Conservation (phyloP, 164 flowering plant species). For the Liriodendron chinense region DNA sequence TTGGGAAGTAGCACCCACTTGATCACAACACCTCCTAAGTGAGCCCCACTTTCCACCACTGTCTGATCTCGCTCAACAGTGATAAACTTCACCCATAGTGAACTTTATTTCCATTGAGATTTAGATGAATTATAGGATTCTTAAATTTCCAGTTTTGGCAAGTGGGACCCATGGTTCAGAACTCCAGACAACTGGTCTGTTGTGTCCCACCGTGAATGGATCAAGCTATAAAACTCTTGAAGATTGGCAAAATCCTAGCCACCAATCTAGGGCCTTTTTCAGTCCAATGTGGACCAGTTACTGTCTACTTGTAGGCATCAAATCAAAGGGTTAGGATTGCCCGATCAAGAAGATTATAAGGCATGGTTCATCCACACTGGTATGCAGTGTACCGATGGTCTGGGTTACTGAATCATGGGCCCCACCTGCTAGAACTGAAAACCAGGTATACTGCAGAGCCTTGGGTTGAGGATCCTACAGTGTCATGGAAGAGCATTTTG, state of each 20-base stretch:
- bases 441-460: not conserved
- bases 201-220: not conserved
- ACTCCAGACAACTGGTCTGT: not conserved
- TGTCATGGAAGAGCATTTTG: too few species aligned
- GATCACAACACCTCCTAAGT: too few species aligned
- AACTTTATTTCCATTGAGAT: too few species aligned
- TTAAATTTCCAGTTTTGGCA: not conserved
- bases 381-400: not conserved
- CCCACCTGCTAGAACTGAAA: not conserved
- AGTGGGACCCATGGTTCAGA: not conserved
- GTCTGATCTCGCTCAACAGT: too few species aligned
- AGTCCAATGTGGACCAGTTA: not conserved
- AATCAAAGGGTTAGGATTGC: not conserved
- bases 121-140: not conserved
- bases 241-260: not conserved
- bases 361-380: not conserved
- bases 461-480: not conserved
- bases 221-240: too few species aligned
- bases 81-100: too few species aligned
- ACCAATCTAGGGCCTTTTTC: not conserved
- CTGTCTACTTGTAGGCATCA: not conserved
- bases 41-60: too few species aligned
- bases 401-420: not conserved
- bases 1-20: too few species aligned
- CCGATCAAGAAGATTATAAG: not conserved